Evolutionary conservation across 2,329 filamentous ascomycete species (phyloP), one percentile per base, ranked within the genome.

Genomic region (Curvularia hawaiiensis): DNA sequence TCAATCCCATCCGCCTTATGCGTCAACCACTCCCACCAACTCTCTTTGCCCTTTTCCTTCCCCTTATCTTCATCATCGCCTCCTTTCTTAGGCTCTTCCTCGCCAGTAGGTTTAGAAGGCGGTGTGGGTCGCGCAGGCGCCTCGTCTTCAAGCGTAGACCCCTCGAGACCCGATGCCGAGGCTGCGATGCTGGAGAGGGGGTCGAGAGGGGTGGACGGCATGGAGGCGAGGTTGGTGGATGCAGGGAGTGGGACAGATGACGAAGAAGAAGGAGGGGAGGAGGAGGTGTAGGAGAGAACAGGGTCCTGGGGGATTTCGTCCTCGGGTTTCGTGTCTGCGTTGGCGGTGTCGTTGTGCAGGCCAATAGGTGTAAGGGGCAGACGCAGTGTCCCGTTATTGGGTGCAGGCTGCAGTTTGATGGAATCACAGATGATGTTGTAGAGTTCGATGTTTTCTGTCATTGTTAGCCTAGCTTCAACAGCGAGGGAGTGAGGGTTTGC

Each of bases 341-440:
- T 69, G 47, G 83, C 80, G 69, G 71, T 69, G 60, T 83, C 80
- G 70, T 70, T 69, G 60, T 93, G 90, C 2, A 85, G 71, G 4
- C 89, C 89, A 12, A 86, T 71, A 0, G 88, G 81, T 56, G 82
- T 83, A 24, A 94, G 78, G 0, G 90, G 90, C 12, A 94, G 82
- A 11, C 88, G 83, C 6, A 97, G 79, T 0, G 92, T 97, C 49
- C 94, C 94, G 71, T 98, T 98, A 74, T 97, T 97, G 1, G 90
- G 85, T 52, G 83, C 83, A 0, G 92, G 90, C 4, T 76, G 75
- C 56, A 98, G 79, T 12, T 89, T 88, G 26, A 98, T 78, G 0
- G 91, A 93, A 77, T 97, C 93, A 74, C 94, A 97, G 44, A 98
- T 78, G 61, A 98, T 91, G 70, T 97, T 97, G 79, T 98, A 98